Evolutionary conservation across 2,329 filamentous ascomycete genomes (phyloP).

Genomic region (Sclerotinia borealis): DNA sequence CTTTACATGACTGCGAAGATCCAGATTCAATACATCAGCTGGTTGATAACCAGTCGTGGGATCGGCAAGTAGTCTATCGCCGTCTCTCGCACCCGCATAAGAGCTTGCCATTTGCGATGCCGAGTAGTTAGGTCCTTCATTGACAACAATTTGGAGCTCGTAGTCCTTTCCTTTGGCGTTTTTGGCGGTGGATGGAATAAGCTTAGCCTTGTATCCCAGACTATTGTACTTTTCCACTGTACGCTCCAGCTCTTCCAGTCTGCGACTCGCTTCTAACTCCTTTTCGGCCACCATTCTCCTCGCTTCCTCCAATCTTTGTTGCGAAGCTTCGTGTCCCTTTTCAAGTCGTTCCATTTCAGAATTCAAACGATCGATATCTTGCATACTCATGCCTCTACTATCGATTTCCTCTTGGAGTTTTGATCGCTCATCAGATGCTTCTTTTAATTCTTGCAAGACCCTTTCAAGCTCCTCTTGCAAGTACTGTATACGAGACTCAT

Average conservation of each 20-base stretch:
- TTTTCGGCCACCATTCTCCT: constrained; percentile 79
- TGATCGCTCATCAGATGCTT: constrained; percentile 75
- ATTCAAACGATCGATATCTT: constrained; percentile 99
- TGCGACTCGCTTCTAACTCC: constrained; percentile 78
- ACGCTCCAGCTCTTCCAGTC: constrained; percentile 87
- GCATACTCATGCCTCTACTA: constrained; percentile 88
- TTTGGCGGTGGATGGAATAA: constrained; percentile 77
- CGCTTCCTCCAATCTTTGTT: constrained; percentile 72
- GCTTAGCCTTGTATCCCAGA: constrained; percentile 83
- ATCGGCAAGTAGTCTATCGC: constrained; percentile 77
- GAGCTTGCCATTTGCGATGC: constrained; percentile 47
- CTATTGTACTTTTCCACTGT: constrained; percentile 90
- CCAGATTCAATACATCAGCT: constrained; percentile 79
- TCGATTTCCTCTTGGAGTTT: constrained; percentile 82
- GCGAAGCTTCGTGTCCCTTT: constrained; percentile 73
- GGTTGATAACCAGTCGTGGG: constrained; percentile 82
- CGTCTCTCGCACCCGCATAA: constrained; percentile 37
- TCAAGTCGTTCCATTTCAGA: constrained; percentile 91
- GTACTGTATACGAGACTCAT: constrained; percentile 71
- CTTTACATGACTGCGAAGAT: constrained; percentile 78
- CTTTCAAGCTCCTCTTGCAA: constrained; percentile 84
- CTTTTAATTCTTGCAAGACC: constrained; percentile 64
- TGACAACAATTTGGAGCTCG: constrained; percentile 78
- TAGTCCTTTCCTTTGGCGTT: constrained; percentile 83
- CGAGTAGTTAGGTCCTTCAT: constrained; percentile 70